Evolutionary conservation across 2,329 filamentous ascomycete species (phyloP), one percentile per base, ranked within the genome.

Genomic region (Aspergillus puulaauensis): DNA sequence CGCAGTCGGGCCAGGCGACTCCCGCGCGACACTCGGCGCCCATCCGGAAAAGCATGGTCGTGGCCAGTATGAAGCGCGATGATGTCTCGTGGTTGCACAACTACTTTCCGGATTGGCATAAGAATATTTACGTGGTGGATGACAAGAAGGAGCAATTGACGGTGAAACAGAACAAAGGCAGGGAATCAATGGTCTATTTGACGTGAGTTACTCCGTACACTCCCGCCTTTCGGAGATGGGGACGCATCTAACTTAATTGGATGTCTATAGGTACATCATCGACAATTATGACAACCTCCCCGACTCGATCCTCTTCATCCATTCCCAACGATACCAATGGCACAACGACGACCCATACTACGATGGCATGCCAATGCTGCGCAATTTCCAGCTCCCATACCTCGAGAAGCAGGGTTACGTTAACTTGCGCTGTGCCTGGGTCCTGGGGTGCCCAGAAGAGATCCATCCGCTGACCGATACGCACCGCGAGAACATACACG

Each of bases 91-190:
- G 76, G 76, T 52, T 77, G 39, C 66, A 66, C 23, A 67, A 76
- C 35, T 61, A 71, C 58, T 71, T 77, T 35, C 70, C 75, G 2
- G 73, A 75, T 21, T 84, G 82, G 82, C 74, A 78, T 58, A 79
- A 80, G 67, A 82, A 77, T 58, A 76, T 85, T 57, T 86, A 86
- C 66, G 77, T 83, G 24, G 81, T 82, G 52, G 78, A 86, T 62
- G 77, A 83, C 63, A 71, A 76, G 33, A 61, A 61, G 5, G 80
- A 81, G 3, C 60, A 73, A 19, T 70, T 83, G 60, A 82, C 78
- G 0, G 81, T 85, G 14, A 73, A 78, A 3, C 63, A 65, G 44
- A 78, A 78, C 58, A 77, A 77, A 63, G 76, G 76, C 7, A 69
- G 75, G 51, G 76, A 78, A 60, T 75, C 74, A 6, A 77, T 77